Conservation (phyloP, 257 asterid genomes). For the Penstemon davidsonii region DNA sequence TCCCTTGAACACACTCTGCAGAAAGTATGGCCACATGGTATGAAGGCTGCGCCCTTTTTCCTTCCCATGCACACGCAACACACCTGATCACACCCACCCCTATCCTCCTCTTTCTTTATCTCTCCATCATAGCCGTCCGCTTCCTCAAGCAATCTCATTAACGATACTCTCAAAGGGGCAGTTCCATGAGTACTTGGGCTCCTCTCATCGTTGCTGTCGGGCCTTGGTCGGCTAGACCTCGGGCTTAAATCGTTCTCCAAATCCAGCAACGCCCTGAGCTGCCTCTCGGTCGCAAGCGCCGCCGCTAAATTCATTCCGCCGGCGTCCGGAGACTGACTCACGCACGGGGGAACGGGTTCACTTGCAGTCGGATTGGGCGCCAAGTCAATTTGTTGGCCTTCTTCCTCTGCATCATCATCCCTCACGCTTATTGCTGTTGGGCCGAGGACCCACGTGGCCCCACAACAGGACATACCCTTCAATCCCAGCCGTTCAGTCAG, state of each 20-base stretch:
- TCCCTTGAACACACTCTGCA: slow-evolving; percentile 95
- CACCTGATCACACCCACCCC: slow-evolving; percentile 51
- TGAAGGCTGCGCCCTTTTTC: slow-evolving; percentile 85
- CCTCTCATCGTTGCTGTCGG: slow-evolving; percentile 8
- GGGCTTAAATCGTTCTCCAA: slow-evolving; percentile 25
- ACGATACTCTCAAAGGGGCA: slow-evolving; percentile 63
- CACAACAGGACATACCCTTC: slow-evolving; percentile 56
- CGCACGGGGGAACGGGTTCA: slow-evolving; percentile 40
- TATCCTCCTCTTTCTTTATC: slow-evolving; percentile 26
- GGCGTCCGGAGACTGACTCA: slow-evolving; percentile 33
- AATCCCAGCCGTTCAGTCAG: slow-evolving; percentile 70
- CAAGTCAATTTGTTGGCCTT: slow-evolving; percentile 24
- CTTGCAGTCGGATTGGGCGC: slow-evolving; percentile 24
- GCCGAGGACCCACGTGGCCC: slow-evolving; percentile 56
- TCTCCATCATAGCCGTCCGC: slow-evolving; percentile 58
- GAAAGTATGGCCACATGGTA: slow-evolving; percentile 97
- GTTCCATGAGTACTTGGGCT: slow-evolving; percentile 17
- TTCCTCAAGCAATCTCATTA: slow-evolving; percentile 83
- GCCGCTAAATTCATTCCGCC: slow-evolving; percentile 79
- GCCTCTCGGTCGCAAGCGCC: slow-evolving; percentile 83
- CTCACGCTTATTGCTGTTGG: slow-evolving; percentile 45
- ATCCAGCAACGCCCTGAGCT: slow-evolving; percentile 60
- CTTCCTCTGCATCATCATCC: slow-evolving; percentile 37
- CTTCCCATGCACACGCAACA: slow-evolving; percentile 99
- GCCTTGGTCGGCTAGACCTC: slow-evolving; percentile 35